Percentiles rank a stretch among this genome's conserved stretches.
Evolutionary conservation across 768 basidiomycete genomes (phyloP).

Genomic region (Xanthoconium purpureum): DNA sequence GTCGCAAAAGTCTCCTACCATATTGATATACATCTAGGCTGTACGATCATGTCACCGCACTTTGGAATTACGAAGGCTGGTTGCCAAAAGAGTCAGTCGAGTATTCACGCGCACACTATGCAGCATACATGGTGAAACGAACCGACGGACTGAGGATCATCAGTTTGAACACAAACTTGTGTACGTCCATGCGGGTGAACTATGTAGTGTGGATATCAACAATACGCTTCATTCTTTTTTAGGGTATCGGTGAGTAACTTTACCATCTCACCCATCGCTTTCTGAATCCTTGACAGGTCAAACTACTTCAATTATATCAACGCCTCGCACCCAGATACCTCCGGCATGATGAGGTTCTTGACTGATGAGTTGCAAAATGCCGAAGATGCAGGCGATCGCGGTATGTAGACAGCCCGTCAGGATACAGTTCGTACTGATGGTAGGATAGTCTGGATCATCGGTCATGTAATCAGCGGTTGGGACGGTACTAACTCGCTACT

Average conservation of each 20-base stretch:
- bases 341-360: slow-evolving; percentile 74
- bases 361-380: slow-evolving; percentile 77
- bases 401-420: slow-evolving; percentile 32
- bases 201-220: neutral
- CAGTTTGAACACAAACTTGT: slow-evolving; percentile 73
- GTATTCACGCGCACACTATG: slow-evolving; percentile 64
- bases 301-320: slow-evolving; percentile 82
- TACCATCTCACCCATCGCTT: neutral
- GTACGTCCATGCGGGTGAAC: slow-evolving; percentile 38
- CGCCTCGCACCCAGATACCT: slow-evolving; percentile 62
- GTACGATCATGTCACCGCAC: slow-evolving; percentile 67
- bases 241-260: slow-evolving; percentile 33
- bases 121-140: slow-evolving; percentile 68
- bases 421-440: slow-evolving; percentile 8
- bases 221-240: neutral
- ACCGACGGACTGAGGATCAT: slow-evolving; percentile 67
- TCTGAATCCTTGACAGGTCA: slow-evolving; percentile 36
- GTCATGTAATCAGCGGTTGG: slow-evolving; percentile 63
- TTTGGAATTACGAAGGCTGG: slow-evolving; percentile 75
- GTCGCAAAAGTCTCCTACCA: neutral
- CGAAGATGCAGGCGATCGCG: slow-evolving; percentile 72
- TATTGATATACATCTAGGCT: slow-evolving; percentile 45
- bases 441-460: slow-evolving; percentile 46
- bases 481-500: slow-evolving; percentile 64
- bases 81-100: slow-evolving; percentile 53